phyloP scores from a whole-genome alignment of 129 eudicot species.

The Escallonia herrerae region DNA sequence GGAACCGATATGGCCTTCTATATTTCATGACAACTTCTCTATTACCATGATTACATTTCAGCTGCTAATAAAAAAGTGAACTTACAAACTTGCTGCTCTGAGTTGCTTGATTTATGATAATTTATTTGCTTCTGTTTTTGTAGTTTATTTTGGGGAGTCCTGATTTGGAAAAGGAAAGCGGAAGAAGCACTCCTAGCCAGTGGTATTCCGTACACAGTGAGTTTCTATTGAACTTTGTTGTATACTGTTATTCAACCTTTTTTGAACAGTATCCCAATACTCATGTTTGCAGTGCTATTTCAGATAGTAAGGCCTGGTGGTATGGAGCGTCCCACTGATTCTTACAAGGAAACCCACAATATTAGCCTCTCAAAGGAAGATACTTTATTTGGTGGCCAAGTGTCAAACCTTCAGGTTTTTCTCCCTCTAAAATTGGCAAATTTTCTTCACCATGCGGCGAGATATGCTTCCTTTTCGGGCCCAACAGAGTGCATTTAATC shows the following conservation, averaged over 20 bases:
- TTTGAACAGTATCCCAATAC: constrained; percentile 2
- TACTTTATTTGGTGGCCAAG: constrained; percentile 91
- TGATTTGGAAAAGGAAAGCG: constrained; percentile 92
- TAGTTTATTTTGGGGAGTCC: constrained; percentile 96
- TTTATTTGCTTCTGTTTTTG: constrained; percentile 14
- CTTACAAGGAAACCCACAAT: constrained; percentile 92
- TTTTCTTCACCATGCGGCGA: too few relatives aligned
- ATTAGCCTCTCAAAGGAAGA: constrained; percentile 65
- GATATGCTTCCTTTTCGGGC: too few relatives aligned
- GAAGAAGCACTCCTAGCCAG: constrained; percentile 95
- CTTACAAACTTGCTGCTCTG: constrained; percentile 4
- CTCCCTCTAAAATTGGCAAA: constrained; percentile 16
- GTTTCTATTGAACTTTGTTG: constrained; percentile 22
- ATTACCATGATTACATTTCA: constrained; percentile 5
- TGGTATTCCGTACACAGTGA: constrained; percentile 97
- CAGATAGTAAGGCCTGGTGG: constrained; percentile 99
- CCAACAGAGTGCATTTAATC: too few relatives aligned
- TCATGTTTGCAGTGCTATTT: constrained; percentile 8
- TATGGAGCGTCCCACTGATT: constrained; percentile 97
- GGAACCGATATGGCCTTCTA: background rate
- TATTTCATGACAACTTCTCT: constrained; percentile 1
- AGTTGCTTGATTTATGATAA: constrained; percentile 8
- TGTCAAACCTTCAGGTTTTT: constrained; percentile 85
- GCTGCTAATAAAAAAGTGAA: constrained; percentile 6
- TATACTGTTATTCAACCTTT: constrained; percentile 3